Evolutionary conservation across 805 yeast species (phyloP).

Genomic region (Nakazawaea wyomingensis): DNA sequence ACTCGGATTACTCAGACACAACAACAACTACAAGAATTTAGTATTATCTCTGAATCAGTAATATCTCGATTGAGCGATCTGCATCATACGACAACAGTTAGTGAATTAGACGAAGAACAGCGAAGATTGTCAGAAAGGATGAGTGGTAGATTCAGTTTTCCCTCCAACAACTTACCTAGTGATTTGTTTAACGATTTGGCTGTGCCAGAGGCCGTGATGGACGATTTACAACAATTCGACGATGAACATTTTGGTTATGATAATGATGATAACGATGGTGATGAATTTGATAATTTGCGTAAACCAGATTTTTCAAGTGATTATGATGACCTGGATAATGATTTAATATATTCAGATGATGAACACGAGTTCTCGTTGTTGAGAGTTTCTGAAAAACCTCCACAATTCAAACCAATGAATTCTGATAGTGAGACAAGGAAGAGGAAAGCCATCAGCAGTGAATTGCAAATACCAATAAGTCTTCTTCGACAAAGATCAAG

Average conservation of each 20-base stretch:
- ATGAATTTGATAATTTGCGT: background rate
- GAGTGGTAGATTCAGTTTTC: constrained; percentile 10
- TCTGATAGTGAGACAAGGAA: constrained; percentile 15
- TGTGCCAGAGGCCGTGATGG: constrained; percentile 10
- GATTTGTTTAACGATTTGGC: constrained; percentile 12
- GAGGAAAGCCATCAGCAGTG: background rate
- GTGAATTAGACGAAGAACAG: constrained; percentile 9
- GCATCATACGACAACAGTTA: constrained; percentile 4
- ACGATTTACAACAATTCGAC: constrained; percentile 3
- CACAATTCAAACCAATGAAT: constrained; percentile 15
- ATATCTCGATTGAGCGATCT: constrained; percentile 1
- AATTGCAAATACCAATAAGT: constrained; percentile 12
- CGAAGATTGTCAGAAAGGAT: constrained; percentile 8
- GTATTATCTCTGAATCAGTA: too few species aligned
- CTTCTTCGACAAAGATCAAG: constrained; percentile 15
- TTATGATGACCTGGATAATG: constrained; percentile 12
- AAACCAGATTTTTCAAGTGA: constrained; percentile 6
- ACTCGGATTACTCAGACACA: background rate
- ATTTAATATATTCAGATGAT: constrained; percentile 13
- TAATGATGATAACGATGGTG: background rate
- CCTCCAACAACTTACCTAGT: constrained; percentile 3
- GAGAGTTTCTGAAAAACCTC: background rate
- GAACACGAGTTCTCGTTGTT: constrained; percentile 14
- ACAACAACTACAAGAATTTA: too few species aligned
- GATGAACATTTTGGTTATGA: constrained; percentile 11